Conservation (phyloP, 257 asterid genomes). For the Jaltomata sinuosa region DNA sequence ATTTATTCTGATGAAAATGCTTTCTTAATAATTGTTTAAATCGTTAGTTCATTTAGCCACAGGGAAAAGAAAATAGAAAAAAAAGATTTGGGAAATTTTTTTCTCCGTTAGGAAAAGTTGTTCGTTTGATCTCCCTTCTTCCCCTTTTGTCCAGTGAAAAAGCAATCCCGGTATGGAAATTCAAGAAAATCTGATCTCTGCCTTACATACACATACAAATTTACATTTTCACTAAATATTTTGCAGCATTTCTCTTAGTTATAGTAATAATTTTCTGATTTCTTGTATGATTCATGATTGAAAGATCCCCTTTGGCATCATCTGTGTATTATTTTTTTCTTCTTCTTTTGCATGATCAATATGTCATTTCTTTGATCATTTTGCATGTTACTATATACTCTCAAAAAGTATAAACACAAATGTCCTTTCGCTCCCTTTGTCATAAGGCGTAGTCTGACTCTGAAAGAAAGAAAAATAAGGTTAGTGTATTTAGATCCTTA, state of each 20-base stretch:
- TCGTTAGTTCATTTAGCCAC: neutral
- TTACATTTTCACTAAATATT: neutral
- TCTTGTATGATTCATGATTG: neutral
- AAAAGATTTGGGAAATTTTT: neutral
- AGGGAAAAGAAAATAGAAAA: too few species aligned
- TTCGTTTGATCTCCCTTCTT: neutral
- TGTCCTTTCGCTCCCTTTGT: neutral
- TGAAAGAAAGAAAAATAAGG: neutral
- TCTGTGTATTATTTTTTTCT: neutral
- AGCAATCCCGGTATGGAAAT: too few species aligned
- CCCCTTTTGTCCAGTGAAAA: neutral
- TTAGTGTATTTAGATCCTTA: neutral
- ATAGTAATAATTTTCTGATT: neutral
- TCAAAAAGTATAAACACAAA: too few species aligned
- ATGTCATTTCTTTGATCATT: neutral
- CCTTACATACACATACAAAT: neutral
- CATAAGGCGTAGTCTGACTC: neutral
- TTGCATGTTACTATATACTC: neutral
- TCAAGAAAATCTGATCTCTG: neutral
- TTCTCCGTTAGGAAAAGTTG: neutral
- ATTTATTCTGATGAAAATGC: neutral
- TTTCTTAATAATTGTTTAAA: neutral
- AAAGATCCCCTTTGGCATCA: neutral
- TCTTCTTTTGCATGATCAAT: neutral
- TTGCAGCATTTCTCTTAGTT: neutral